Evolutionary conservation across 2,329 filamentous ascomycete genomes (phyloP), one percentile per base, ranked within the genome.

Genomic region (Cryphonectria carpinicola): DNA sequence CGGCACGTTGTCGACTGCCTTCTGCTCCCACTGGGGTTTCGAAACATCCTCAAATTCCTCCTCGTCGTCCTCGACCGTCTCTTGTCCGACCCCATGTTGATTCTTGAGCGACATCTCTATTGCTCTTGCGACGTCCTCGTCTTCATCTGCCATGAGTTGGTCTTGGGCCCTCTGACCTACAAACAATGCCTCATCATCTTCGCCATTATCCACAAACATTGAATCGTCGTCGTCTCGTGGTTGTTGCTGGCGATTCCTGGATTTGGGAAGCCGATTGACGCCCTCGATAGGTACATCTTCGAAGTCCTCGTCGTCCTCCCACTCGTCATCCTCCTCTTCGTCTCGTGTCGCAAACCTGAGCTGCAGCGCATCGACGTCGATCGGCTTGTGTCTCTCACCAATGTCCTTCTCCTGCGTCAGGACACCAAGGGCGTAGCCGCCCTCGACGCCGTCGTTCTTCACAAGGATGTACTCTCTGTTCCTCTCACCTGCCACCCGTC

Each of bases 391-490:
- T 39, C 89, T 89, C 73, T 93, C 88, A 3, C 93, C 94, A 60
- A 91, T 87, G 66, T 96, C 89, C 74, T 93, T 97, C 71, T 93
- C 92, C 72, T 90, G 93, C 73, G 92, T 94, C 32, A 99, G 95
- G 37, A 99, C 96, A 67, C 96, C 96, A 7, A 99, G 83, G 0
- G 95, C 95, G 94, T 95, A 99, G 6, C 96, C 96, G 62, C 96
- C 96, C 79, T 98, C 95, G 1, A 94, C 94, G 0, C 94, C 93
- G 61, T 97, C 94, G 76, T 98, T 98, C 81, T 96, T 97, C 54
- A 99, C 95, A 4, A 99, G 84, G 17, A 99, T 95, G 77, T 99
- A 99, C 80, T 99, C 96, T 76, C 93, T 91, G 19, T 94, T 93
- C 77, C 91, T 94, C 78, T 99, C 96, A 65, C 96, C 90, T 19